These are phyloP conservation scores for Colletotrichum australisinense DNA, from an alignment of 2,329 filamentous ascomycete species.

Conservation along the genomic window DNA sequence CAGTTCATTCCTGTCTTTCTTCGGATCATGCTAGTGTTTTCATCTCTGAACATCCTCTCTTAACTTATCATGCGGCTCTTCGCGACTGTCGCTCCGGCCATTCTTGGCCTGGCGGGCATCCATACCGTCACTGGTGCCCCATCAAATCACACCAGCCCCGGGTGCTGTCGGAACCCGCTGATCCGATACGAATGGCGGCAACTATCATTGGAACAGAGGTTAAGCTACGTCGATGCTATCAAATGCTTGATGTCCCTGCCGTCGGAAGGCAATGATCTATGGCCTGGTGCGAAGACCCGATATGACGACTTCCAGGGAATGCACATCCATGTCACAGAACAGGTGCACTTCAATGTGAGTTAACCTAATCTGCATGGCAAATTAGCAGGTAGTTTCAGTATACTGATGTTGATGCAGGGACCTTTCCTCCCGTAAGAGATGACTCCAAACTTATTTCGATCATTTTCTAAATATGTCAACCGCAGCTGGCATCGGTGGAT, in stretches of 20 bases:
- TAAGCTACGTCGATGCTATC: constrained; percentile 23
- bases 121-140: not conserved
- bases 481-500: constrained; percentile 23
- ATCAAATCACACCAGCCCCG: not conserved
- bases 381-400: not conserved
- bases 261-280: constrained; percentile 6
- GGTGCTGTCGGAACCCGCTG: not conserved
- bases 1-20: not conserved
- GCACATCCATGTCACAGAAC: constrained; percentile 40
- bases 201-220: constrained; percentile 16
- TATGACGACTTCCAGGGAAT: constrained; percentile 42
- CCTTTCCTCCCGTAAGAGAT: constrained; percentile 1
- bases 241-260: constrained; percentile 22
- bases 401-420: not conserved
- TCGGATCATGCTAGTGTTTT: not conserved
- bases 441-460: not conserved
- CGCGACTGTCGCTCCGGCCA: not conserved
- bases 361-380: not conserved
- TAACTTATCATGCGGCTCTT: not conserved
- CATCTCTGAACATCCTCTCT: not conserved
- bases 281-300: constrained; percentile 37
- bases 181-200: not conserved
- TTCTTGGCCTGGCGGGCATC: not conserved
- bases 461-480: not conserved
- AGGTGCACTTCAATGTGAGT: constrained; percentile 36